phyloP scores from a whole-genome alignment of 345 rosid genomes.

The Eucalyptus marginata region DNA sequence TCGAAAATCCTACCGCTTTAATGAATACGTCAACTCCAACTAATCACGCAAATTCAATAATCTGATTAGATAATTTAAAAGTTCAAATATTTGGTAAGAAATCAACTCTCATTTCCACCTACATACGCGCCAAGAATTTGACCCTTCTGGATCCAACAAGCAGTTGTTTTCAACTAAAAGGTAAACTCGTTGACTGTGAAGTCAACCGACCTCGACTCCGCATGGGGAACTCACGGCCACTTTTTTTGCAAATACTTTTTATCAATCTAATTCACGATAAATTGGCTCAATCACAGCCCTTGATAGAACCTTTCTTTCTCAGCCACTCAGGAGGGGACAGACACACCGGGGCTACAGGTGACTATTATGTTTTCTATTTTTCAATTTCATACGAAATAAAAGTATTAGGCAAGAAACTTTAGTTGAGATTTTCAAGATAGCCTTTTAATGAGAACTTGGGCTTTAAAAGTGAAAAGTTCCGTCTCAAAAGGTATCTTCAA shows the following conservation, averaged over 20 bases:
- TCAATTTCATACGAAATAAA: too few species aligned
- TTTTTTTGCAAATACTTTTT: too few species aligned
- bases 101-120: not conserved
- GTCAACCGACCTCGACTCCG: too few species aligned
- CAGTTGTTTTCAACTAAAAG: too few species aligned
- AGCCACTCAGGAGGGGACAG: not conserved
- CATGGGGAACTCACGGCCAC: too few species aligned
- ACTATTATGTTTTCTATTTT: too few species aligned
- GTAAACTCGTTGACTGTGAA: rapidly evolving
- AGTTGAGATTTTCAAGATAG: too few species aligned
- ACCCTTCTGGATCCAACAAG: not conserved
- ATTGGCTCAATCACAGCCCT: not conserved
- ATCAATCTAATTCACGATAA: not conserved
- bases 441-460: too few species aligned
- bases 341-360: not conserved
- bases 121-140: not conserved
- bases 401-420: rapidly evolving
- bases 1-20: rapidly evolving
- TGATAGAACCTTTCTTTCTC: not conserved
- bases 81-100: not conserved
- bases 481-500: too few species aligned
- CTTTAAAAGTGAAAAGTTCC: too few species aligned
- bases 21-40: not conserved
- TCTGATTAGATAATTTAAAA: too few species aligned
- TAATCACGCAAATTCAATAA: not conserved